phyloP scores from a whole-genome alignment of 1,139 yeast genomes.

The Citeromyces siamensis region DNA sequence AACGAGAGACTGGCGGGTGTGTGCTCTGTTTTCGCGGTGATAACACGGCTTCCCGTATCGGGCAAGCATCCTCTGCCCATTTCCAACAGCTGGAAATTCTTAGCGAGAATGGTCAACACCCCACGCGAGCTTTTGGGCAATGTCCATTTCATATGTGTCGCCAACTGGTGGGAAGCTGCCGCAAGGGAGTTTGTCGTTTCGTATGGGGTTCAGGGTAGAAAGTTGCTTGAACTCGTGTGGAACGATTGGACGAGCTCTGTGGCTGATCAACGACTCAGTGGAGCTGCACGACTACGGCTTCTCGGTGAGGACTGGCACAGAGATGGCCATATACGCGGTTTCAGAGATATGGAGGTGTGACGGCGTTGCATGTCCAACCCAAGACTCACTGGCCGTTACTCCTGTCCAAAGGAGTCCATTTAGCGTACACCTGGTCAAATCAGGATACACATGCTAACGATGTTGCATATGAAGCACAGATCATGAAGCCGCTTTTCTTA shows the following conservation, averaged over 20 bases:
- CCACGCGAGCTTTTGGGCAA: conserved; percentile 37
- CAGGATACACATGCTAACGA: not conserved
- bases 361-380: no score
- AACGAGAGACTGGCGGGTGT: conserved; percentile 85
- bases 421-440: no score
- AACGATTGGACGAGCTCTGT: conserved; percentile 38
- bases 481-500: not conserved
- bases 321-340: conserved; percentile 29
- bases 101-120: conserved; percentile 60
- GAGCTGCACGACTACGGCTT: conserved; percentile 65
- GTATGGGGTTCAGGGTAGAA: conserved; percentile 62
- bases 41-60: conserved; percentile 30
- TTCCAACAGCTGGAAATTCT: conserved; percentile 49
- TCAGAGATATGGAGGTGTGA: conserved; percentile 38
- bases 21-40: conserved; percentile 65
- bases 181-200: conserved; percentile 39
- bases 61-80: conserved; percentile 37
- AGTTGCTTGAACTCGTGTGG: conserved; percentile 37
- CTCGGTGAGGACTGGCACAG: conserved; percentile 67
- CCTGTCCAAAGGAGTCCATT: no score
- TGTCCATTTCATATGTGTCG: conserved; percentile 59
- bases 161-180: conserved; percentile 91
- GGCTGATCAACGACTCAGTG: conserved; percentile 43
- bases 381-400: no score
- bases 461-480: not conserved